Evolutionary conservation across 2,329 filamentous ascomycete species (phyloP).

Genomic region (Cladosporium colombiae): DNA sequence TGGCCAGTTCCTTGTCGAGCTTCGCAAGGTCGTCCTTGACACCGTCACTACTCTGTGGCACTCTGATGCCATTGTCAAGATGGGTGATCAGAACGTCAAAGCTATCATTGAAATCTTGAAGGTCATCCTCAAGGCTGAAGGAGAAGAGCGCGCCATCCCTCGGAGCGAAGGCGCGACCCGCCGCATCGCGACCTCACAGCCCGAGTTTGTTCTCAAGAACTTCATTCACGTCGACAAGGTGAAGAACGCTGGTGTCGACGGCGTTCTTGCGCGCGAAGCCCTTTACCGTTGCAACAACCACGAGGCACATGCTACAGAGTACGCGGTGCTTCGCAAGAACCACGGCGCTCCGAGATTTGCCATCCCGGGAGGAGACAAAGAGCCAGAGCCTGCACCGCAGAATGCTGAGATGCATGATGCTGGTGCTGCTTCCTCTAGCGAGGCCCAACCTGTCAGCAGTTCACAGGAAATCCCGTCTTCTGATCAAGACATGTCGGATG

Average conservation of each 20-base stretch:
- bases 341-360: constrained; percentile 32
- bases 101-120: constrained; percentile 82
- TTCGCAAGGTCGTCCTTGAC: constrained; percentile 78
- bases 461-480: constrained; percentile 16
- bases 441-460: not conserved
- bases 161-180: constrained; percentile 60
- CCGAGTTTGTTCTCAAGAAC: constrained; percentile 54
- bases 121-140: constrained; percentile 73
- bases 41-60: constrained; percentile 80
- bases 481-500: constrained; percentile 19
- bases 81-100: constrained; percentile 73
- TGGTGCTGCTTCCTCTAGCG: constrained; percentile 22
- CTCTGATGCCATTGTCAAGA: constrained; percentile 78
- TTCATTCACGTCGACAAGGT: constrained; percentile 47
- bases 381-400: constrained; percentile 22
- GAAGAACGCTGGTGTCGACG: constrained; percentile 54
- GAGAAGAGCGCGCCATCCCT: constrained; percentile 66
- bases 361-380: constrained; percentile 28
- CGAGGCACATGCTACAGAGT: constrained; percentile 63
- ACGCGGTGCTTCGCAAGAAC: constrained; percentile 59
- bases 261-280: constrained; percentile 72
- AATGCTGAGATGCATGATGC: constrained; percentile 45
- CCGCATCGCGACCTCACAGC: constrained; percentile 48
- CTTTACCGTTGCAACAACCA: constrained; percentile 79
- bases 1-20: constrained; percentile 80